Percentiles rank a stretch among this genome's conserved stretches.
phyloP scores from a whole-genome alignment of 768 basidiomycete genomes.

The Tulasnella sp. region DNA sequence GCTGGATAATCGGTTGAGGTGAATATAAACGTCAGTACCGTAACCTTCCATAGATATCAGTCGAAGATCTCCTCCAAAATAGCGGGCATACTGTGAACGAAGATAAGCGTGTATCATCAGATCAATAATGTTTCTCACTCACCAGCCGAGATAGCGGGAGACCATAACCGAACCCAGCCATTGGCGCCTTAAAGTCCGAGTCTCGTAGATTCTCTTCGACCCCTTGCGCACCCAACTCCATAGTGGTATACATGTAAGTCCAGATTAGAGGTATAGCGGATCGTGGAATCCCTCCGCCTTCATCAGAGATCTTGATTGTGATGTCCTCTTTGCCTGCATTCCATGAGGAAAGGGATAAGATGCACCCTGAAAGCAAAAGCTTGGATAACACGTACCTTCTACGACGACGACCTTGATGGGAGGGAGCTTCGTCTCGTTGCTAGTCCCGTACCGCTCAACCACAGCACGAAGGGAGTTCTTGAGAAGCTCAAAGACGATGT shows the following conservation, averaged over 20 bases:
- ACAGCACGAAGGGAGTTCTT: conserved; percentile 97
- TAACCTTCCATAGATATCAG: conserved; percentile 99
- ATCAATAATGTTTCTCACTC: conserved; percentile 23
- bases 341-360: neutral
- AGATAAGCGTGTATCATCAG: conserved; percentile 4
- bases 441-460: conserved; percentile 82
- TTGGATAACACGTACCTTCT: conserved; percentile 31
- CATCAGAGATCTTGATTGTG: conserved; percentile 97
- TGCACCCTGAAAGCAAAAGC: neutral
- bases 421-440: conserved; percentile 68
- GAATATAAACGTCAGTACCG: conserved; percentile 89
- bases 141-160: conserved; percentile 85
- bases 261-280: conserved; percentile 88
- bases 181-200: conserved; percentile 90
- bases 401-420: conserved; percentile 92
- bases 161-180: conserved; percentile 96
- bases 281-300: conserved; percentile 88
- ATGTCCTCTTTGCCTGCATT: conserved; percentile 81
- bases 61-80: conserved; percentile 87
- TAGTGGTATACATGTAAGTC: conserved; percentile 97
- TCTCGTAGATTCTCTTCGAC: conserved; percentile 46
- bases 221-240: conserved; percentile 45
- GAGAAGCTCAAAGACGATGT: conserved; percentile 92
- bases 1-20: conserved; percentile 75
- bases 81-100: conserved; percentile 66